Base-by-base conservation (phyloP, 192 early-diverging fungal species). In the Backusella mclennaniae region DNA sequence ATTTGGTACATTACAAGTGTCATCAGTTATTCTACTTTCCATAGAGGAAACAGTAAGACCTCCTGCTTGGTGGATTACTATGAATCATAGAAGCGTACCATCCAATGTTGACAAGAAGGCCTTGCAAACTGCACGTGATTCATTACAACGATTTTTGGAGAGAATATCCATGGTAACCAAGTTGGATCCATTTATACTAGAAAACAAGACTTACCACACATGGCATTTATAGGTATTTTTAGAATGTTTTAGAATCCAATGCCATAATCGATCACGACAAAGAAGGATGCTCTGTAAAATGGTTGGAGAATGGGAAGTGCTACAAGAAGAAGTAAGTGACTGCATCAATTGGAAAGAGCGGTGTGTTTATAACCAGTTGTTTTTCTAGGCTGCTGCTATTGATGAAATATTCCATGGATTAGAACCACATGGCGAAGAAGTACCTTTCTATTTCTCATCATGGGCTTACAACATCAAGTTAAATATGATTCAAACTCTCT, bases 401-500 rank as follows among this genome's bases (percentile, higher is more conserved):
- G 79, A 81, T 67, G 72, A 74, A 39, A 63, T 73, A 36, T 70
- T 81, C n/a, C 73, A 74, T 66, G 67, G 49, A 0, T 42, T 75
- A 39, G 17, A 73, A n/a, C 23, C 26, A 33, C 26, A 59, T 15
- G 49, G 42, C 6, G 67, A 74, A 12, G 35, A 73, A 39, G 56
- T 66, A 3, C 85, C 86, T 1, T 92, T 80, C 68, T 87, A 87
- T 59, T 82, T 93, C 19, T 92, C 90, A 4, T 88, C 85, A 0
- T 93, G 92, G 92, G 85, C 84, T 12, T 92, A 88, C 77, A 83
- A 90, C 52, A 82, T 84, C 41, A 91, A 92, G 72, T 76, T 91
- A 1, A 83, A 69, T 23, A 78, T 90, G 67, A 80, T 92, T 79
- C 86, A 89, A 44, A 80, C 82, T 9, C 73, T 88, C 68, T 59